Base-by-base conservation (phyloP, 768 basidiomycete genomes). In the Termitomyces bulborhizus region DNA sequence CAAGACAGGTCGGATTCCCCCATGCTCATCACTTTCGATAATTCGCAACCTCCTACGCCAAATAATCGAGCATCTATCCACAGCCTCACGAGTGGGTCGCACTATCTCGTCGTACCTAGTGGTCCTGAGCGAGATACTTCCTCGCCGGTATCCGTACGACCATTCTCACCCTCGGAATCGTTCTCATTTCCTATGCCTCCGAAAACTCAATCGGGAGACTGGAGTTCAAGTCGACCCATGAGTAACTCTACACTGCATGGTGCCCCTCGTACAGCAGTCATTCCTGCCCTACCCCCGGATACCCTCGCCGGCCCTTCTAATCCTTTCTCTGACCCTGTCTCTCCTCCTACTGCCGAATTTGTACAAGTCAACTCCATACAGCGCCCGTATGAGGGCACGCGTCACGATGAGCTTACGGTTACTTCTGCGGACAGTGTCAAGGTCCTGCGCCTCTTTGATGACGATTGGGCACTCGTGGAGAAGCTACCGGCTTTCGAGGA, bases 171-270 rank as follows among this genome's bases (percentile, higher is more conserved):
- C 11, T 79, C 80, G 16, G 86, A 88, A 64, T 78, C 80, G 4
- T 88, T 85, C 68, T 68, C 82, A 8, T 88, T 88, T 73, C 86
- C 86, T 3, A 79, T 79, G 53, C 86, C 86, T 2, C 84, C 83
- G 4, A 62, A 58, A 27, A 50, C 61, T 37, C 69, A 54, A 62
- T 64, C 43, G 3, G 58, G 61, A 29, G 63, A 66, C 16, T 58
- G 62, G 57, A 57, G 39, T 43, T 61, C 63, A 13, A 62, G 61
- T 16, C 59, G 66, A 12, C 65, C 65, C 2, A 43, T 55, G 43
- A 69, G 66, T 57, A 54, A 58, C 27, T 51, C 51, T 12, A 65
- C 59, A 3, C 13, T 46, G 1, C 43, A 45, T 26, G 60, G 51
- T 32, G 26, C 43, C 31, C 6, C 40, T 24, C 39, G 45, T 4